Conservation (phyloP, 306 rosid genomes). For the Vicia villosa region DNA sequence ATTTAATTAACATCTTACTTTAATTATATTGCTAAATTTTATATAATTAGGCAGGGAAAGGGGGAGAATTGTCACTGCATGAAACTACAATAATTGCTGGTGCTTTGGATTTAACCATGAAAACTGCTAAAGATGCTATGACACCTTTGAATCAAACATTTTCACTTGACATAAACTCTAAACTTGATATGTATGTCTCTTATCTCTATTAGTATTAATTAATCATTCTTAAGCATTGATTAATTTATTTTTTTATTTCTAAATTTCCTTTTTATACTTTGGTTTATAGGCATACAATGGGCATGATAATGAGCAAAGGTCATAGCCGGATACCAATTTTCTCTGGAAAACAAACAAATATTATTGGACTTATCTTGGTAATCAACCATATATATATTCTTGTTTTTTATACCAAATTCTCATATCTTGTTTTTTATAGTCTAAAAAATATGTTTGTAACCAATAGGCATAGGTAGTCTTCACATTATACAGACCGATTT, state of each 20-base stretch:
- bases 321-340: slow-evolving; percentile 68
- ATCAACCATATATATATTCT: slow-evolving; percentile 5
- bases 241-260: background rate
- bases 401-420: background rate
- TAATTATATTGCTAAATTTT: background rate
- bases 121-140: slow-evolving; percentile 82
- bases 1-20: background rate
- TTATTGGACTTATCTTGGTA: slow-evolving; percentile 75
- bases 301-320: slow-evolving; percentile 66
- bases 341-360: slow-evolving; percentile 55
- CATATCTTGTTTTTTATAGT: too few species aligned
- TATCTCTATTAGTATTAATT: background rate
- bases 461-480: too few species aligned
- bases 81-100: slow-evolving; percentile 72
- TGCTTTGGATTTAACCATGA: slow-evolving; percentile 66
- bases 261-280: slow-evolving; percentile 2
- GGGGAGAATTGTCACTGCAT: slow-evolving; percentile 48
- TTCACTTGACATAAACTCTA: slow-evolving; percentile 68
- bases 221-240: background rate
- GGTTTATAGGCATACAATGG: slow-evolving; percentile 57
- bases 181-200: slow-evolving; percentile 59
- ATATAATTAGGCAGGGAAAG: slow-evolving; percentile 45
- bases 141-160: slow-evolving; percentile 62
- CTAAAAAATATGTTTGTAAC: too few species aligned
- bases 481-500: too few species aligned